phyloP scores from a whole-genome alignment of 2,329 filamentous ascomycete species.

The Neonectria hederae region DNA sequence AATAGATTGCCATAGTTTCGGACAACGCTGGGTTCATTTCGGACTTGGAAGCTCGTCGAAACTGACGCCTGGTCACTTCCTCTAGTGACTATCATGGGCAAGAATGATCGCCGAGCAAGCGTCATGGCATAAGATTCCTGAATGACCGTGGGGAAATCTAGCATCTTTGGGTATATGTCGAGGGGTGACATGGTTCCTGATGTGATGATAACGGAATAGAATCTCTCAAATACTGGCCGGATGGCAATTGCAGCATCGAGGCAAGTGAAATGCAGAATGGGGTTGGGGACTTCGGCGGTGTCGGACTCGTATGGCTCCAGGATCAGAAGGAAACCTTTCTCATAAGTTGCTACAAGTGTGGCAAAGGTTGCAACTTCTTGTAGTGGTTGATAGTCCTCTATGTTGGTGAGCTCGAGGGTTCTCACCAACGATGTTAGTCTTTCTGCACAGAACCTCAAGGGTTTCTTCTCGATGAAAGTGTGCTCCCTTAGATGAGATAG shows the following conservation, averaged over 20 bases:
- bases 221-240: conserved; percentile 95
- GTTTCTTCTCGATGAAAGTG: conserved; percentile 98
- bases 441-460: conserved; percentile 92
- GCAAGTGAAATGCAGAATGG: conserved; percentile 96
- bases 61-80: conserved; percentile 94
- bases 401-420: conserved; percentile 94
- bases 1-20: conserved; percentile 94
- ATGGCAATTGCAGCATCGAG: conserved; percentile 98
- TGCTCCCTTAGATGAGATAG: conserved; percentile 91
- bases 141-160: conserved; percentile 89
- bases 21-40: conserved; percentile 96
- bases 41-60: conserved; percentile 92
- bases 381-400: conserved; percentile 95
- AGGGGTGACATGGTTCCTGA: conserved; percentile 96
- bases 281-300: conserved; percentile 93
- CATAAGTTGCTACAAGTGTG: conserved; percentile 94
- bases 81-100: conserved; percentile 96
- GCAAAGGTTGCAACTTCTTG: conserved; percentile 99
- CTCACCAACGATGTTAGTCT: conserved; percentile 92
- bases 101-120: conserved; percentile 89
- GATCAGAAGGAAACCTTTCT: conserved; percentile 94
- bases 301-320: conserved; percentile 98
- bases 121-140: conserved; percentile 99
- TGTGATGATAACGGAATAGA: conserved; percentile 97
- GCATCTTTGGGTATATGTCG: conserved; percentile 99